Percentiles rank a stretch among this genome's conserved stretches.
Evolutionary conservation across 108 stramenopile species (phyloP).

Genomic region (Cyclotella cryptica): DNA sequence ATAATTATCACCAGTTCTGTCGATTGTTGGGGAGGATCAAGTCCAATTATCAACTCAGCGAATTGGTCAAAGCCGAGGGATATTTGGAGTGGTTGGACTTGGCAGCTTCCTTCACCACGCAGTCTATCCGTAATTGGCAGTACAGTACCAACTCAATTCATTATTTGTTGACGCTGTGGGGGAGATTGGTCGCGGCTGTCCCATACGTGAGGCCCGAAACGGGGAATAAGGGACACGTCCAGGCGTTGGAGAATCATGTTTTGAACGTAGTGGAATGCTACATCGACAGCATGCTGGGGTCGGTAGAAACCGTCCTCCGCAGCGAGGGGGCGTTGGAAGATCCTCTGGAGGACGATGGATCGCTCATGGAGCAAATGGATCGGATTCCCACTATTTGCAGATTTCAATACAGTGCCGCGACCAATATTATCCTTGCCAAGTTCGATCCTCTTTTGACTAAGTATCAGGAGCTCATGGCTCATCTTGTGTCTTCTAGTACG

Average conservation of each 20-base stretch:
- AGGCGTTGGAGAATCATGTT: slow-evolving; percentile 91
- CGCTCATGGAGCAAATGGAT: slow-evolving; percentile 95
- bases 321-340: slow-evolving; percentile 92
- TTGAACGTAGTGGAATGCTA: slow-evolving; percentile 91
- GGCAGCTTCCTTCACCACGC: slow-evolving; percentile 91
- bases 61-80: slow-evolving; percentile 92
- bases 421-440: slow-evolving; percentile 80
- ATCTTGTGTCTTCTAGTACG: slow-evolving; percentile 65
- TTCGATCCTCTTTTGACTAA: slow-evolving; percentile 90
- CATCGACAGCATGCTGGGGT: slow-evolving; percentile 95
- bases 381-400: slow-evolving; percentile 94
- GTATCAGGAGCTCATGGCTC: slow-evolving; percentile 82
- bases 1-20: slow-evolving; percentile 99
- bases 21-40: slow-evolving; percentile 95
- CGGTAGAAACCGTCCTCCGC: slow-evolving; percentile 86
- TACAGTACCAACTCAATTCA: slow-evolving; percentile 96
- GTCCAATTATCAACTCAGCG: slow-evolving; percentile 97
- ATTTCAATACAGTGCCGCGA: slow-evolving; percentile 90
- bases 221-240: slow-evolving; percentile 87
- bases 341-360: slow-evolving; percentile 95
- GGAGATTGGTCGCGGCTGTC: slow-evolving; percentile 95
- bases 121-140: slow-evolving; percentile 96
- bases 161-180: slow-evolving; percentile 97
- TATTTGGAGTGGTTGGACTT: slow-evolving; percentile 96
- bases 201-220: slow-evolving; percentile 95